phyloP scores from a whole-genome alignment of 2,329 filamentous ascomycete species.

The Zarea fungicola region DNA sequence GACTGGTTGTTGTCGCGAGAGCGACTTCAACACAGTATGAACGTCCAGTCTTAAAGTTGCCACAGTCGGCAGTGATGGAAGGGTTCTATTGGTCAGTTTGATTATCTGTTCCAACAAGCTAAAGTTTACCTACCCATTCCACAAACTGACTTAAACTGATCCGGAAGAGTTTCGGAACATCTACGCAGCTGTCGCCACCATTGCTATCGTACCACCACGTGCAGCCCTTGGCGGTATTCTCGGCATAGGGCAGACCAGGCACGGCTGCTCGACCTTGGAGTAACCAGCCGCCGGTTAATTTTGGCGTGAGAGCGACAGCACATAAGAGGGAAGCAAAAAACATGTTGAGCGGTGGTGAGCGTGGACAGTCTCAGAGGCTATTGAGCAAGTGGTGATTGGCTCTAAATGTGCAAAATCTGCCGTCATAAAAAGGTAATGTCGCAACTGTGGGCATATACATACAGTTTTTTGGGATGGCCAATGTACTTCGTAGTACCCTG shows the following conservation, averaged over 20 bases:
- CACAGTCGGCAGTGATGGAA: slow-evolving; percentile 8
- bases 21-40: slow-evolving; percentile 11
- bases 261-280: not conserved
- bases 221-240: slow-evolving; percentile 4
- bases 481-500: too few species aligned
- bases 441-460: too few species aligned
- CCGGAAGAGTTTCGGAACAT: not conserved
- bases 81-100: slow-evolving; percentile 3
- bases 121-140: slow-evolving; percentile 5
- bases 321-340: not conserved
- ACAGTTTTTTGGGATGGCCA: too few species aligned
- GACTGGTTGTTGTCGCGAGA: not conserved
- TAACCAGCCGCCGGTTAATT: not conserved
- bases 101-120: not conserved
- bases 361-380: too few species aligned
- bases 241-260: not conserved
- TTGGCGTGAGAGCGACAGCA: not conserved
- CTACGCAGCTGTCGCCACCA: not conserved
- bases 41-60: not conserved
- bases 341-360: too few species aligned
- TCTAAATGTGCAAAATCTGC: too few species aligned
- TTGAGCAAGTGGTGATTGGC: too few species aligned
- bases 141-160: slow-evolving; percentile 6
- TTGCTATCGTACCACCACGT: slow-evolving; percentile 6
- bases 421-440: too few species aligned